Evolutionary conservation across 2,329 filamentous ascomycete genomes (phyloP), one percentile per base, ranked within the genome.

Genomic region (Paraphaeosphaeria sporulosa): DNA sequence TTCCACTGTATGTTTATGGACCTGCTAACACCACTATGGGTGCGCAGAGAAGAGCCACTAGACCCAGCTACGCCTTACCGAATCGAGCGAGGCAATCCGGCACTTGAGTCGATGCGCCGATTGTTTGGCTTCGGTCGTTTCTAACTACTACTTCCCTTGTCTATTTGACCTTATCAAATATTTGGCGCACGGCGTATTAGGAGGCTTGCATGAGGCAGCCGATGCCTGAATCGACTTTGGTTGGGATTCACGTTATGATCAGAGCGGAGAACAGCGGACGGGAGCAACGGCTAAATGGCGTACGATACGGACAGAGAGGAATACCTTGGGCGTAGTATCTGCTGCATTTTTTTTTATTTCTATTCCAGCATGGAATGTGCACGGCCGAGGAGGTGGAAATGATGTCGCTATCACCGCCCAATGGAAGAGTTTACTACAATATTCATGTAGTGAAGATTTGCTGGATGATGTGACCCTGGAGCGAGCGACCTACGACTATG

Each of bases 31-130:
- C 58, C 42, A 55, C 43, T 52, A 62, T 61, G 65, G 66, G 38
- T 47, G 59, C 57, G 58, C 61, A 72, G 70, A 58, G 61, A 63
- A 59, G 59, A 53, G 62, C 58, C 30, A 91, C 60, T 57, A 49
- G 62, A 59, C 46, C 21, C 19, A 52, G n/a, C 19, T 52, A 40
- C 34, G 47, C 36, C 10, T 30, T 32, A 46, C 34, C 46, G 19
- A 44, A 32, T 53, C 13, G 38, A 21, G 8, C 36, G 9, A 27
- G 47, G 32, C 23, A 47, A 52, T 25, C 12, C 36, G 30, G 27
- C 17, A n/a, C 38, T n/a, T 25, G 52, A 55, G 30, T 9, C 5
- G 9, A 46, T 36, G 30, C n/a, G 30, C 25, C 27, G 32, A 19
- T 27, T 55, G 27, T 13, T 47, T 12, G 7, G 52, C 19, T 9